phyloP scores from a whole-genome alignment of 2,329 filamentous ascomycete species.

The Pyrenochaeta sp. region DNA sequence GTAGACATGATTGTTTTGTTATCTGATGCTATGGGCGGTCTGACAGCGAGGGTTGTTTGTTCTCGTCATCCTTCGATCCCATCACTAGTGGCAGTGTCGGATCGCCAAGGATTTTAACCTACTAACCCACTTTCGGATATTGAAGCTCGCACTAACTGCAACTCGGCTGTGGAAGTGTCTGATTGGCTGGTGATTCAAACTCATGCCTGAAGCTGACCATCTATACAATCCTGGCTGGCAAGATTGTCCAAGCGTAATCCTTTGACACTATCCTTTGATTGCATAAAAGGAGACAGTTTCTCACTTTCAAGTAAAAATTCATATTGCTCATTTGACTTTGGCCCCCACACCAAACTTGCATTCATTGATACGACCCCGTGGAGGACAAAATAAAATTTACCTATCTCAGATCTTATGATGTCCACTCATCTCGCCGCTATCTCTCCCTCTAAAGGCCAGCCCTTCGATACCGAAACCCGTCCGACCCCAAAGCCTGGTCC shows the following conservation, averaged over 20 bases:
- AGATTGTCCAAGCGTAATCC: not conserved
- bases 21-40: not conserved
- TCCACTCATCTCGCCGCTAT: conserved; percentile 1
- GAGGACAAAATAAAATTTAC: not conserved
- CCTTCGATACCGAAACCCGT: not conserved
- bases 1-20: not conserved
- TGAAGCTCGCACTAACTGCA: not conserved
- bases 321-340: not conserved
- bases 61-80: not conserved
- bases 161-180: not conserved
- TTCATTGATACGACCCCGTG: not conserved
- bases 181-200: not conserved
- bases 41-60: not conserved
- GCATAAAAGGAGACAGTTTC: not conserved
- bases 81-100: not conserved
- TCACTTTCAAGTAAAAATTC: not conserved
- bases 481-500: not conserved
- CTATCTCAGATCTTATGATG: not conserved
- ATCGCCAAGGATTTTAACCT: not conserved
- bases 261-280: not conserved
- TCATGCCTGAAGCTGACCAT: not conserved
- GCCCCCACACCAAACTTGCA: not conserved
- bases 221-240: not conserved
- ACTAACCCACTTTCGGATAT: conserved; percentile 2
- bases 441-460: not conserved